These are phyloP conservation scores for Withania somnifera DNA, from an alignment of 305 asterid genomes.

Conservation along the genomic window DNA sequence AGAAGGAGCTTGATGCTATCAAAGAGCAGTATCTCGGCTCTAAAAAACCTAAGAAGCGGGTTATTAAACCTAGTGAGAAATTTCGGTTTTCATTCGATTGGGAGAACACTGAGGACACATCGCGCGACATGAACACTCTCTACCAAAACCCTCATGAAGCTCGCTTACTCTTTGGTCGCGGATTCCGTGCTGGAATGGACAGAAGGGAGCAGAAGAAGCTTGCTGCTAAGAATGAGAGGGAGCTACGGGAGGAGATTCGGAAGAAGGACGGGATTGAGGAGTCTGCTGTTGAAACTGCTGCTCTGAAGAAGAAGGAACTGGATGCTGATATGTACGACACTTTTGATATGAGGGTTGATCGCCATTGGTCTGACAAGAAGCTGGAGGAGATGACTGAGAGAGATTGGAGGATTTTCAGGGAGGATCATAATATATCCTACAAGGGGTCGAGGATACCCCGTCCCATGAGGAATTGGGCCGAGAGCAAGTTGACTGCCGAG, in stretches of 20 bases:
- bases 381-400: slow-evolving; percentile 80
- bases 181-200: slow-evolving; percentile 75
- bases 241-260: slow-evolving; percentile 49
- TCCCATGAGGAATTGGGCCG: slow-evolving; percentile 79
- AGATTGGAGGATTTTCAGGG: slow-evolving; percentile 82
- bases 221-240: slow-evolving; percentile 71
- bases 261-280: slow-evolving; percentile 70
- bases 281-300: slow-evolving; percentile 62
- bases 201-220: slow-evolving; percentile 79
- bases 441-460: slow-evolving; percentile 80
- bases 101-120: slow-evolving; percentile 90
- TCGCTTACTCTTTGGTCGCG: slow-evolving; percentile 59
- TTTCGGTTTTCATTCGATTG: slow-evolving; percentile 74
- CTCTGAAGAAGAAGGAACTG: slow-evolving; percentile 57
- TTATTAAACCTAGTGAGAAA: slow-evolving; percentile 64
- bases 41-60: slow-evolving; percentile 75
- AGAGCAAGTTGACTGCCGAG: slow-evolving; percentile 57
- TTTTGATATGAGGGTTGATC: slow-evolving; percentile 66
- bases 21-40: slow-evolving; percentile 82
- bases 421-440: slow-evolving; percentile 70
- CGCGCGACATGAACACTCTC: slow-evolving; percentile 61
- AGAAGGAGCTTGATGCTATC: slow-evolving; percentile 63
- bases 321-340: slow-evolving; percentile 69
- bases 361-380: slow-evolving; percentile 86
- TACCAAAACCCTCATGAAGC: slow-evolving; percentile 83